Evolutionary conservation across 805 yeast species (phyloP).

Genomic region (Saccharomycopsis synnaedendra): DNA sequence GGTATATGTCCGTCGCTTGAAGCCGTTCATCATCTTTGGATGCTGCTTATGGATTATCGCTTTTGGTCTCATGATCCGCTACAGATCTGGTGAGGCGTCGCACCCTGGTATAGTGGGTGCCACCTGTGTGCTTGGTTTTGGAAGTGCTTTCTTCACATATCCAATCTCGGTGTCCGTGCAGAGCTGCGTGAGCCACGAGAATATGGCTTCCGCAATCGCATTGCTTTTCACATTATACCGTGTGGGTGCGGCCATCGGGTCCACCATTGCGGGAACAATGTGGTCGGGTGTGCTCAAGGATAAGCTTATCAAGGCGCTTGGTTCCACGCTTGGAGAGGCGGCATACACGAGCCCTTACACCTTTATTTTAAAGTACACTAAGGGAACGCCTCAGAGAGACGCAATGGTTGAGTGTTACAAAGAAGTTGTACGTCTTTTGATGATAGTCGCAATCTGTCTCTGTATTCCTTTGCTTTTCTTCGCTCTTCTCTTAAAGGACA

Average conservation of each 20-base stretch:
- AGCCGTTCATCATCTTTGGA: slow-evolving; percentile 52
- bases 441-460: slow-evolving; percentile 42
- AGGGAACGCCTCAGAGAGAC: slow-evolving; percentile 49
- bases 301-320: slow-evolving; percentile 25
- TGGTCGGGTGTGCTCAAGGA: slow-evolving; percentile 53
- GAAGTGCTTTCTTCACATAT: slow-evolving; percentile 64
- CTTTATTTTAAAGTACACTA: slow-evolving; percentile 34
- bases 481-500: slow-evolving; percentile 43
- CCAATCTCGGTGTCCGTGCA: slow-evolving; percentile 51
- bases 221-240: slow-evolving; percentile 45
- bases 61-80: slow-evolving; percentile 47
- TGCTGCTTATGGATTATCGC: slow-evolving; percentile 45
- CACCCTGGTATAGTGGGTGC: slow-evolving; percentile 54
- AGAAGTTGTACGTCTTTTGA: slow-evolving; percentile 41
- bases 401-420: slow-evolving; percentile 45
- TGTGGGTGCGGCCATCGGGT: slow-evolving; percentile 55
- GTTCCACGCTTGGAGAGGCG: slow-evolving; percentile 21
- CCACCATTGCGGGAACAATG: slow-evolving; percentile 55
- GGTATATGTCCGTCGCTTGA: slow-evolving; percentile 37
- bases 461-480: slow-evolving; percentile 39
- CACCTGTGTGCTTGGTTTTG: slow-evolving; percentile 53
- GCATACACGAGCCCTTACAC: slow-evolving; percentile 43
- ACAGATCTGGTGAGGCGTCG: slow-evolving; percentile 39
- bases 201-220: slow-evolving; percentile 52
- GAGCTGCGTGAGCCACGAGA: slow-evolving; percentile 47